Evolutionary conservation across 495 filamentous ascomycete genomes (phyloP).

Genomic region (Penicillium coprophilum): DNA sequence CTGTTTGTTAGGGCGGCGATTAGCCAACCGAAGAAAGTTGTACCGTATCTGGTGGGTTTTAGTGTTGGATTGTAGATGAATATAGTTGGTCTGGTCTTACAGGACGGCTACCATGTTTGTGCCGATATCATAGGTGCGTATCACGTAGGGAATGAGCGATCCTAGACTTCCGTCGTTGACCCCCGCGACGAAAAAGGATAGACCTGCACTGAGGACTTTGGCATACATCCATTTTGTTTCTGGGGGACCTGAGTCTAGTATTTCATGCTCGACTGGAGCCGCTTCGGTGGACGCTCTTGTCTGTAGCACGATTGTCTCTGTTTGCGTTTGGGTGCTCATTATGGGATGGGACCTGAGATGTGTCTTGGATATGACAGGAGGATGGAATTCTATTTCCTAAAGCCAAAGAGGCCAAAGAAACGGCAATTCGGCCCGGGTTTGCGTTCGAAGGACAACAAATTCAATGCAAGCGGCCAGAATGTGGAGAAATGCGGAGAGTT

Average conservation of each 20-base stretch:
- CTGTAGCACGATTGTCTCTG: conserved; percentile 17
- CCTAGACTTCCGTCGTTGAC: conserved; percentile 53
- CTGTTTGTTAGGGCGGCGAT: conserved; percentile 35
- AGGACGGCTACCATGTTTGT: conserved; percentile 37
- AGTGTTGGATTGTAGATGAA: neutral
- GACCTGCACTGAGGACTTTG: conserved; percentile 29
- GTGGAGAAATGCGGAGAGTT: conserved; percentile 7
- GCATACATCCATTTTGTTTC: conserved; percentile 24
- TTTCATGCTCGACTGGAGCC: neutral
- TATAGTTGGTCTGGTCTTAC: conserved; percentile 11
- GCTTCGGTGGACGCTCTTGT: conserved; percentile 1
- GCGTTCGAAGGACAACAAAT: neutral
- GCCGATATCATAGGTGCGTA: conserved; percentile 45
- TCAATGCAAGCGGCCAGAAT: neutral
- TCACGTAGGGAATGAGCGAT: conserved; percentile 55
- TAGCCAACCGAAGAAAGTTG: conserved; percentile 34
- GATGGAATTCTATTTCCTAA: neutral
- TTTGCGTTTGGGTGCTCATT: conserved; percentile 21
- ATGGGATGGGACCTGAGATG: neutral
- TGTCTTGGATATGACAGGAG: neutral
- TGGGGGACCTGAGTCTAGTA: neutral
- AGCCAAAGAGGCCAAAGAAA: neutral
- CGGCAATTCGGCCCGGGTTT: neutral
- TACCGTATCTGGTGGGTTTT: conserved; percentile 23
- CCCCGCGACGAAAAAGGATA: conserved; percentile 34